Evolutionary conservation across 1,284 basidiomycete genomes (phyloP), one percentile per base, ranked within the genome.

Genomic region (Ustilago xerochloae): DNA sequence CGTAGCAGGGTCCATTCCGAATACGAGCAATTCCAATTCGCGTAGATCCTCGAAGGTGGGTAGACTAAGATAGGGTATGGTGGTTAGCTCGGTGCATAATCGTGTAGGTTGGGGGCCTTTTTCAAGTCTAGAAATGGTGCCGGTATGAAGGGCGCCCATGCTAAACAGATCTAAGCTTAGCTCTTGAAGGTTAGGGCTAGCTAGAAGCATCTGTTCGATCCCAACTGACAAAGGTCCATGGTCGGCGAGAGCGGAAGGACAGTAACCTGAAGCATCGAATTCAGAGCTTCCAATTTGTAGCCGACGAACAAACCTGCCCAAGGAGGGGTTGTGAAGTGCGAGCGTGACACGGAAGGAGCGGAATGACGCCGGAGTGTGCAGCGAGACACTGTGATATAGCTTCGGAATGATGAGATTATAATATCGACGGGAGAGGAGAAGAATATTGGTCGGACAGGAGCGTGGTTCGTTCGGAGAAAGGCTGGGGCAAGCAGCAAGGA

Each of bases 181-280:
- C 48, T 77, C 68, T n/a, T 60, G 33, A 16, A 81, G 53, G 13
- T 69, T 15, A 6, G 77, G 70, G 12, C 47, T 58, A 6, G 72
- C 67, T 2, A 81, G 57, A 2, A 81, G 52, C 65, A 81, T 75
- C 60, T 79, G 77, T 39, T 81, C 77, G 22, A 81, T 65, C 5
- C 77, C 77, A 1, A 69, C 58, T 2, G 69, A 52, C 8, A 81
- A 36, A 6, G 62, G 65, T n/a, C 32, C 55, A 26, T 70, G 63
- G 12, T 71, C 71, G 12, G 79, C 74, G 0, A 81, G 50, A 12
- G 67, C 63, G 1, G 62, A 63, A 13, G 79, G 72, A 9, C 78
- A 63, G 60, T 79, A 81, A 7, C 79, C 79, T 0, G 64, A 56
- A 0, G 29, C 29, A 41, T 81, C 79, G 54, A 79, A 80, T 16